Evolutionary conservation across 345 rosid species (phyloP), one percentile per base, ranked within the genome.

Genomic region (Euphorbia lathyris): DNA sequence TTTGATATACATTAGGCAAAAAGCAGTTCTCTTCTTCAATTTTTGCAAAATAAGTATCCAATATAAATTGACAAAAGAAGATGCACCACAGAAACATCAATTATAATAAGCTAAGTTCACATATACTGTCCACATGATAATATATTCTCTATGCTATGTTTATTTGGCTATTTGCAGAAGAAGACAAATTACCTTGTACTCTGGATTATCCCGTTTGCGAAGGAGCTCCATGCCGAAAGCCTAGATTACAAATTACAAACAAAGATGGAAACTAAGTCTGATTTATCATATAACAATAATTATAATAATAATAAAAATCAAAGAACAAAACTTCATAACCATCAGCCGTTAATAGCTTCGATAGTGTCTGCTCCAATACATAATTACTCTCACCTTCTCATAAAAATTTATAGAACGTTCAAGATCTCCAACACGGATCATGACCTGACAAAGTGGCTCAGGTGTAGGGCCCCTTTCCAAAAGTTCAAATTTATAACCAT

Each of bases 141-240:
- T 63, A 57, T 48, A 53, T 5, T 1, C 47, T 56, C 42, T 36
- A 58, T 52, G 51, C 51, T 45, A 60, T 11, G 22, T 55, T 23
- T 55, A 55, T 22, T 55, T 53, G 22, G 13, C 58, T 5, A 55
- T 7, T 40, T 30, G 50, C 14, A 10, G 64, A 20, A 29, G 67
- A 38, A 27, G 60, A 45, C 60, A 70, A 56, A 45, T 71, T 80
- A 91, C 99, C 98, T 92, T 92, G 86, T 95, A 86, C 63, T 92
- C 91, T 50, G 99, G 96, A 78, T 87, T 88, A 83, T 95, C 99
- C 77, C 88, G 79, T 74, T 76, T 90, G 36, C 92, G 91, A 51
- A 95, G 91, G 82, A 95, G 99, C 77, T 90, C 94, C 99, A 95
- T 95, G 70, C 98, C 99, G 80, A 87, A 92, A 71, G 98, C 98